phyloP scores from a whole-genome alignment of 2,329 filamentous ascomycete species.

The Thielaviopsis euricoi region DNA sequence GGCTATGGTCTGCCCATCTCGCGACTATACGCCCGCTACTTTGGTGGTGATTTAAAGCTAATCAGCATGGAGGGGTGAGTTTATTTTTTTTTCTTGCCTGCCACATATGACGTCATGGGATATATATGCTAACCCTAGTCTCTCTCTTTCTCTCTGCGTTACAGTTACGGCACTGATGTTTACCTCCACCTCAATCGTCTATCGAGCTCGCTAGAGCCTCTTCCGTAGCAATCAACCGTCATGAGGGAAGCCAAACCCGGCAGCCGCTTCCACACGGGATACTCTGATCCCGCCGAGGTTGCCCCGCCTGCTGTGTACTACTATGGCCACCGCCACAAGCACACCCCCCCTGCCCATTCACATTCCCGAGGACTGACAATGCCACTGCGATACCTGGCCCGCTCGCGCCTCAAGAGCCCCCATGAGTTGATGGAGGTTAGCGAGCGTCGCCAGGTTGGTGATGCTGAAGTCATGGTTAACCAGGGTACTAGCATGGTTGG shows the following conservation, averaged over 20 bases:
- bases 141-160: conserved; percentile 4
- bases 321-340: conserved; percentile 14
- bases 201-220: conserved; percentile 84
- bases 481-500: conserved; percentile 19
- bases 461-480: conserved; percentile 64
- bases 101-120: background rate
- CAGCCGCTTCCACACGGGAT: conserved; percentile 10
- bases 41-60: conserved; percentile 89
- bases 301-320: conserved; percentile 19
- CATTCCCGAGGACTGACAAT: conserved; percentile 49
- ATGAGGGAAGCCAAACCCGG: conserved; percentile 43
- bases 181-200: conserved; percentile 95
- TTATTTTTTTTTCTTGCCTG: conserved; percentile 4
- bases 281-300: conserved; percentile 23
- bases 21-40: conserved; percentile 86
- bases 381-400: conserved; percentile 38
- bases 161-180: conserved; percentile 89
- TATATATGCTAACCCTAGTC: background rate
- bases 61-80: conserved; percentile 98
- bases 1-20: conserved; percentile 96
- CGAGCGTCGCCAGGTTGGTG: conserved; percentile 78
- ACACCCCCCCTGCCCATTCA: conserved; percentile 18
- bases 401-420: conserved; percentile 45
- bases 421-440: conserved; percentile 50
- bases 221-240: conserved; percentile 89